Evolutionary conservation across 2,329 filamentous ascomycete genomes (phyloP).

Genomic region (Paraconiothyrium brasiliense): DNA sequence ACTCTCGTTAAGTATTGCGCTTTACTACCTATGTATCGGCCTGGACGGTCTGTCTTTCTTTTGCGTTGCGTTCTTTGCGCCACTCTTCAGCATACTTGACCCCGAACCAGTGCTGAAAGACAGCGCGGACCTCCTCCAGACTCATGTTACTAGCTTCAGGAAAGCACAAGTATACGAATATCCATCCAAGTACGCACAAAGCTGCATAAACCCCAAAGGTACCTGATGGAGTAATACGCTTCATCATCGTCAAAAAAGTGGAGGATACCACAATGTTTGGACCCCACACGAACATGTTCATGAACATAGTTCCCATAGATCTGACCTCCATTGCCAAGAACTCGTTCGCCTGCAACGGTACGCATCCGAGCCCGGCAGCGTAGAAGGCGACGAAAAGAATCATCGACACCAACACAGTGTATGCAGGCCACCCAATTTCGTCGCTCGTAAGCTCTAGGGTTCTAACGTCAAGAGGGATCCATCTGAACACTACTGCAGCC

Average conservation of each 20-base stretch:
- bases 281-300: slow-evolving; percentile 53
- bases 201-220: slow-evolving; percentile 63
- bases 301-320: slow-evolving; percentile 60
- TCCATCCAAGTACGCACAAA: slow-evolving; percentile 59
- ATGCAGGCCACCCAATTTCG: slow-evolving; percentile 45
- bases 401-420: slow-evolving; percentile 55
- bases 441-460: slow-evolving; percentile 49
- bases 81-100: neutral
- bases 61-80: neutral
- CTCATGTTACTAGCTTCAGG: slow-evolving; percentile 61
- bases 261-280: slow-evolving; percentile 58
- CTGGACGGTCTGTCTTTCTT: no score
- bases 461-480: slow-evolving; percentile 57
- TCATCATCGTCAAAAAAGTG: slow-evolving; percentile 62
- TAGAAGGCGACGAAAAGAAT: slow-evolving; percentile 56
- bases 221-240: slow-evolving; percentile 60
- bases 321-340: slow-evolving; percentile 60
- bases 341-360: slow-evolving; percentile 59
- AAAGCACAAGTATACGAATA: slow-evolving; percentile 61
- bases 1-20: no score
- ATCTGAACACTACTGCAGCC: slow-evolving; percentile 58
- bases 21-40: no score
- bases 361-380: slow-evolving; percentile 57
- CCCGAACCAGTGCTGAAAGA: slow-evolving; percentile 29
- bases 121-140: slow-evolving; percentile 62